Conservation (phyloP, 495 filamentous ascomycete species). For the Penicillium paradoxum region DNA sequence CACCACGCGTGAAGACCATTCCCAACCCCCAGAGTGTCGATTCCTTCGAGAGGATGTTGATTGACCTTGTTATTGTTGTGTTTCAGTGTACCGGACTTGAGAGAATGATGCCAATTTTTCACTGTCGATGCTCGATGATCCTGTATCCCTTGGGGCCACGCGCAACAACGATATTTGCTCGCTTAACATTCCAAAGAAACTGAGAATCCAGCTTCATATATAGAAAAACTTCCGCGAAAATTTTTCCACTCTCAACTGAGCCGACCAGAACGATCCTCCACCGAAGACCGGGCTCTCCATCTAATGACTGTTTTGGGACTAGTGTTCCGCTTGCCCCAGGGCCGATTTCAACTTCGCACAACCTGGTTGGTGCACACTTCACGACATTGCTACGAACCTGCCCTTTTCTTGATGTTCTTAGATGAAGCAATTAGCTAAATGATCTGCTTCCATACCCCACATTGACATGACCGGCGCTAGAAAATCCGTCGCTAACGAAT, state of each 20-base stretch:
- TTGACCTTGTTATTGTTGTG: neutral
- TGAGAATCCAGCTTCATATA: neutral
- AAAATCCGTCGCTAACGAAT: neutral
- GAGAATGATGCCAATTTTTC: slow-evolving; percentile 15
- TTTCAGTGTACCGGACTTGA: neutral
- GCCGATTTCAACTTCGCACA: neutral
- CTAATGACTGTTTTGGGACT: slow-evolving; percentile 23
- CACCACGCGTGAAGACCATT: slow-evolving; percentile 27
- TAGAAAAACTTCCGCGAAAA: neutral
- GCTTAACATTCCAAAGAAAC: neutral
- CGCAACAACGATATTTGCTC: neutral
- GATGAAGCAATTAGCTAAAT: slow-evolving; percentile 19
- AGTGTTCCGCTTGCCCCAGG: slow-evolving; percentile 11
- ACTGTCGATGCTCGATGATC: neutral
- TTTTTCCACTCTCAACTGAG: neutral
- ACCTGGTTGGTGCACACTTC: slow-evolving; percentile 7
- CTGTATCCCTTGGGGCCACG: neutral
- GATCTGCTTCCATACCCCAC: slow-evolving; percentile 9
- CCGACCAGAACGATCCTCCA: slow-evolving; percentile 5
- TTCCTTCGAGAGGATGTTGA: neutral
- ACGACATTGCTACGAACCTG: neutral
- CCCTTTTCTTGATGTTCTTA: slow-evolving; percentile 10
- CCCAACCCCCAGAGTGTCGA: neutral
- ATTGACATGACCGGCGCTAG: neutral
- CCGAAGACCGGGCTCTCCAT: slow-evolving; percentile 17